phyloP scores from a whole-genome alignment of 805 yeast species.

The Schwanniomyces occidentalis region DNA sequence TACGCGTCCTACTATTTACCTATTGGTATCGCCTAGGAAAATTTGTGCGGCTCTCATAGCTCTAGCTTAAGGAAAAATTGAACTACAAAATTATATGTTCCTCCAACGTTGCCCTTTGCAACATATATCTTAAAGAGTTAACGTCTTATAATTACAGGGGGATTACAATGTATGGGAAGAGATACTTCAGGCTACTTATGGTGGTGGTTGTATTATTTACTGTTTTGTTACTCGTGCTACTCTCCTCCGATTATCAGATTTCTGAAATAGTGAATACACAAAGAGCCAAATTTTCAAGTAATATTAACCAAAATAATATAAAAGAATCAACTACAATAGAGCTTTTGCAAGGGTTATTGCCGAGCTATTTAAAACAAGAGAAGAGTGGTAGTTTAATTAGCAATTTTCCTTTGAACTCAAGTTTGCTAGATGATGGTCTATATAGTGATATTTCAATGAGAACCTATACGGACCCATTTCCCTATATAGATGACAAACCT shows the following conservation, averaged over 20 bases:
- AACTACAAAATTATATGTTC: too few relatives aligned
- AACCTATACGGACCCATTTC: conserved; percentile 19
- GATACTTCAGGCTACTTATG: conserved; percentile 11
- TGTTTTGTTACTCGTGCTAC: conserved; percentile 5
- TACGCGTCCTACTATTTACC: too few relatives aligned
- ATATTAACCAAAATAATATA: too few relatives aligned
- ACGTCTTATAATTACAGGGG: too few relatives aligned
- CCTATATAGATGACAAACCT: conserved; percentile 6
- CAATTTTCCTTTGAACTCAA: conserved; percentile 8
- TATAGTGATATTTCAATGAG: conserved; percentile 8
- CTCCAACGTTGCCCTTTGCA: too few relatives aligned
- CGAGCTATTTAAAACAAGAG: background rate
- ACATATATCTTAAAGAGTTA: too few relatives aligned
- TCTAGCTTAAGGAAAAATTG: too few relatives aligned
- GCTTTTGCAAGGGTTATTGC: too few relatives aligned
- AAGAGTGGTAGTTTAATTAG: background rate
- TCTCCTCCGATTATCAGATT: conserved; percentile 4
- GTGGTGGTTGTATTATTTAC: conserved; percentile 8
- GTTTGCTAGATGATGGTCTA: conserved; percentile 1
- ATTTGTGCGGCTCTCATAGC: too few relatives aligned
- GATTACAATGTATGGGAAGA: conserved; percentile 12
- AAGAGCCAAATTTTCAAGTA: too few relatives aligned
- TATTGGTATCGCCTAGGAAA: too few relatives aligned
- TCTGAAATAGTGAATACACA: conserved; percentile 1
- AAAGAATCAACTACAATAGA: too few relatives aligned